These are phyloP conservation scores for Physcomitrium patens DNA, from an alignment of 225 moss, liverwort and hornwort species.

Conservation along the genomic window DNA sequence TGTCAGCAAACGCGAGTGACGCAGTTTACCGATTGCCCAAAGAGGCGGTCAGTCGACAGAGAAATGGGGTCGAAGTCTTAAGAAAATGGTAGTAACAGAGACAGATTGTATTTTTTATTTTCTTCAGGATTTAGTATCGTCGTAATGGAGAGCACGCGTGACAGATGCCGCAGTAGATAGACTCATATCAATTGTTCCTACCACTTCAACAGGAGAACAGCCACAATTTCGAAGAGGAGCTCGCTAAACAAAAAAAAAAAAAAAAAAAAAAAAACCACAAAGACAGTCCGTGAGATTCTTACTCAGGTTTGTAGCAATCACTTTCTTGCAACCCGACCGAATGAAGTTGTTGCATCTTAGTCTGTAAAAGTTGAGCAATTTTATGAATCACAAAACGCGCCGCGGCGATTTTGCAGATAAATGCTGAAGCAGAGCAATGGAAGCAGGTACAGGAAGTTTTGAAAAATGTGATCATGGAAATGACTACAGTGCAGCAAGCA, in stretches of 20 bases:
- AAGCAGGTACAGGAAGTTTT: constrained; percentile 85
- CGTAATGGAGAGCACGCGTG: neutral
- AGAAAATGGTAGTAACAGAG: neutral
- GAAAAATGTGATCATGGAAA: constrained; percentile 84
- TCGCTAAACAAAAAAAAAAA: constrained; percentile 52
- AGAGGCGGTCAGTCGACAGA: constrained; percentile 32
- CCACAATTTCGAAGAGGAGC: constrained; percentile 54
- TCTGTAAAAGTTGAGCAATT: neutral
- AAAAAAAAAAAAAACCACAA: constrained; percentile 59
- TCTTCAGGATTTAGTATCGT: neutral
- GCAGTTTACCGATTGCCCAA: too few species aligned
- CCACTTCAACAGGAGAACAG: constrained; percentile 44
- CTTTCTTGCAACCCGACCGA: neutral
- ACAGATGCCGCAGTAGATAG: neutral
- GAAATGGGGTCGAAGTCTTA: neutral
- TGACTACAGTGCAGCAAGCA: constrained; percentile 75
- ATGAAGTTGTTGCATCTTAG: neutral
- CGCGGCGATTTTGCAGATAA: constrained; percentile 35
- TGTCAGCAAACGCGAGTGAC: too few species aligned
- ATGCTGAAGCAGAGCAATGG: constrained; percentile 90
- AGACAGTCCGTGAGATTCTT: constrained; percentile 61
- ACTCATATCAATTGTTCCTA: constrained; percentile 19
- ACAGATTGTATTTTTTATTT: neutral
- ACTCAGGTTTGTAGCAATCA: constrained; percentile 42
- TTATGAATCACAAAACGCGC: neutral